phyloP scores from a whole-genome alignment of 441 rosid species.

The Croton laevigatus region DNA sequence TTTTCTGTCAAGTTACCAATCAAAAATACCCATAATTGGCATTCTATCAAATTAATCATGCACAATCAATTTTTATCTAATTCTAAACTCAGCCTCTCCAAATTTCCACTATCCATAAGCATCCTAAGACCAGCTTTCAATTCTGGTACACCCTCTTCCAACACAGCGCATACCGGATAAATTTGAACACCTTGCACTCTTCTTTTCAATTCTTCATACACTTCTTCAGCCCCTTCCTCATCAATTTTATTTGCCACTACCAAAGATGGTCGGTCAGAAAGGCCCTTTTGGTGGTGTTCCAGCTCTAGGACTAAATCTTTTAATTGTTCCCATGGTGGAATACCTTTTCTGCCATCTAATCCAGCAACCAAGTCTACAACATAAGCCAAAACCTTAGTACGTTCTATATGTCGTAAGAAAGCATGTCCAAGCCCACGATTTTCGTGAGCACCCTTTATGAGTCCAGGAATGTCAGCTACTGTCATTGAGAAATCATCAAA shows the following conservation, averaged over 20 bases:
- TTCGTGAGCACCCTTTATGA: slow-evolving; percentile 84
- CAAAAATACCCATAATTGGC: neutral
- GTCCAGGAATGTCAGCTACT: slow-evolving; percentile 91
- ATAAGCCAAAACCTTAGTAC: slow-evolving; percentile 83
- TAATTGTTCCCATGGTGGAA: slow-evolving; percentile 79
- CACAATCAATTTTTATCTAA: slow-evolving; percentile 44
- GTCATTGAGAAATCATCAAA: slow-evolving; percentile 74
- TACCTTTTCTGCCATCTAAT: slow-evolving; percentile 61
- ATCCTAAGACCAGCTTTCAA: slow-evolving; percentile 66
- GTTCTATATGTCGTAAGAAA: slow-evolving; percentile 80
- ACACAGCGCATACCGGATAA: slow-evolving; percentile 68
- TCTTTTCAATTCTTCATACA: slow-evolving; percentile 52
- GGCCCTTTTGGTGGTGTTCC: slow-evolving; percentile 73
- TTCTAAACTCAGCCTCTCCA: slow-evolving; percentile 39
- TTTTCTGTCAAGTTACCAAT: neutral
- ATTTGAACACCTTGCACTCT: slow-evolving; percentile 59
- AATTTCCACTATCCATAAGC: slow-evolving; percentile 42
- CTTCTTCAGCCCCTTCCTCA: slow-evolving; percentile 64
- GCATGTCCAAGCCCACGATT: slow-evolving; percentile 85
- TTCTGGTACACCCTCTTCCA: slow-evolving; percentile 79
- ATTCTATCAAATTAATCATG: slow-evolving; percentile 29
- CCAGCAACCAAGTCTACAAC: slow-evolving; percentile 76
- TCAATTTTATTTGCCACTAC: slow-evolving; percentile 84
- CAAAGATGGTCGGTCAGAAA: slow-evolving; percentile 65
- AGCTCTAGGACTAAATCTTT: slow-evolving; percentile 71